phyloP scores from a whole-genome alignment of 2,329 filamentous ascomycete genomes.

The Colletotrichum horii region DNA sequence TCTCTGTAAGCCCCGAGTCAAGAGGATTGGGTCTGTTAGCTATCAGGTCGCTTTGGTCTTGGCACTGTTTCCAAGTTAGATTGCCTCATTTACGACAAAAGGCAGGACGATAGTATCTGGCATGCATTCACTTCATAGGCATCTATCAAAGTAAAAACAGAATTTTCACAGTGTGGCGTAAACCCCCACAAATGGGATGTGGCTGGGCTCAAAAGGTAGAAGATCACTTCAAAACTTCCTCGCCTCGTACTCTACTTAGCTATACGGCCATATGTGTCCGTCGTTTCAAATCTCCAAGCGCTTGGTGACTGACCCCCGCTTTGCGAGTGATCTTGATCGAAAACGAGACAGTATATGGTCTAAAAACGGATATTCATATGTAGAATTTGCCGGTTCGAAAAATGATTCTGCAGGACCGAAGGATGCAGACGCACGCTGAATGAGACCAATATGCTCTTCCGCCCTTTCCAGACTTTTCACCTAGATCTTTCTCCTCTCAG shows the following conservation, averaged over 20 bases:
- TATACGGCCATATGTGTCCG: too few relatives aligned
- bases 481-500: fast-evolving
- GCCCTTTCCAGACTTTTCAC: background rate
- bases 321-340: background rate
- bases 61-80: background rate
- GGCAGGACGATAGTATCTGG: fast-evolving
- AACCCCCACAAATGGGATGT: too few relatives aligned
- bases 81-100: background rate
- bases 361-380: fast-evolving
- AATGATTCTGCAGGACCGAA: fast-evolving
- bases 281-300: background rate
- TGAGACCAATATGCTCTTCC: background rate
- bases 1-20: background rate
- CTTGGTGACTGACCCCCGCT: background rate
- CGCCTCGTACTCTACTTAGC: too few relatives aligned
- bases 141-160: too few relatives aligned
- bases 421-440: background rate
- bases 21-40: background rate
- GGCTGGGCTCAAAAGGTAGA: too few relatives aligned
- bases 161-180: too few relatives aligned
- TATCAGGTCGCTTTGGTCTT: background rate
- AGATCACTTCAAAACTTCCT: too few relatives aligned
- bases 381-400: background rate
- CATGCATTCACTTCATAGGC: background rate
- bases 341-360: background rate